Base-by-base conservation (phyloP, 2,329 filamentous ascomycete genomes). In the Escovopsis sp. region DNA sequence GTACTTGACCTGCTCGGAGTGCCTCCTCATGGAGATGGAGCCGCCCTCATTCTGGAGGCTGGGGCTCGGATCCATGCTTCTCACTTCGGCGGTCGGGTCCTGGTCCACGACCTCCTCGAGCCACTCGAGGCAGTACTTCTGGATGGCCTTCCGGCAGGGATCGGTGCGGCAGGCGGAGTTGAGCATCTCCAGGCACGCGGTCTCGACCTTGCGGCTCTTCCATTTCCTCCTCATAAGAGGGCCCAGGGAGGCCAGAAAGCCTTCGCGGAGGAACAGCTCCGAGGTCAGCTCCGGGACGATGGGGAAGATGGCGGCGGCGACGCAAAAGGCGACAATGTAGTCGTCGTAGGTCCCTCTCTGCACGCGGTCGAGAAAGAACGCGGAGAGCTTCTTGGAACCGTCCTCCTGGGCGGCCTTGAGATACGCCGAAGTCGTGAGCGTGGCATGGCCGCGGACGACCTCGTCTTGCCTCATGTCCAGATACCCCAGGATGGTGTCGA, bases 141-240 rank as follows among this genome's bases (percentile, higher is more conserved):
- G 74, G 45, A 96, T 83, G 8, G 83, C 82, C 49, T 88, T 83
- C 16, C 91, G 77, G 54, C 88, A 96, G 7, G 75, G 67, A 37
- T 77, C 72, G 56, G 93, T 84, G 61, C 94, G 84, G 60, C 87
- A 95, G 7, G 89, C 88, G 11, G 85, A 86, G 60, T 88, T 94
- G 44, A 98, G 71, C 64, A 98, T 77, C 54, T 95, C 84, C 50
- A 98, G 63, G 38, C 86, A 82, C 3, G 87, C 84, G 44, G 84
- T 81, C 61, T 94, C 87, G 16, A 96, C 81, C 52, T 85, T 85
- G 50, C 76, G 74, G 56, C 82, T 89, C 66, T 89, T 93, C 67
- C 81, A 84, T 56, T 81, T 86, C 50, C 79, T 75, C 48, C 81
- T 73, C 60, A 94, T 82, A 41, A 93, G 67, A 12, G 81, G 76